Conservation (phyloP, 164 flowering plant species). For the Berberis vulgaris region DNA sequence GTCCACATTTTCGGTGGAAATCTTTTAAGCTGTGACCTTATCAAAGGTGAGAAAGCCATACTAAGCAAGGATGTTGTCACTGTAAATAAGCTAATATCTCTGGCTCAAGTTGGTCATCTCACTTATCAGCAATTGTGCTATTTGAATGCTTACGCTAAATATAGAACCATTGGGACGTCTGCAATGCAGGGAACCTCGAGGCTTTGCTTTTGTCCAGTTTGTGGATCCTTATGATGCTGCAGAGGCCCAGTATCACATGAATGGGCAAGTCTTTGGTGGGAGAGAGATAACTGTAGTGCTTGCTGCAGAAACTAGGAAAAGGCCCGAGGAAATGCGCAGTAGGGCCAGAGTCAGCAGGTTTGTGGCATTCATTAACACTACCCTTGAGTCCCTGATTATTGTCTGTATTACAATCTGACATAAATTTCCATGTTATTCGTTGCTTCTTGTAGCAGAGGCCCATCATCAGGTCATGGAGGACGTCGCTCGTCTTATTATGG, state of each 20-base stretch:
- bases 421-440: neutral
- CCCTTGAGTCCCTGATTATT: neutral
- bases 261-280: conserved; percentile 65
- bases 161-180: neutral
- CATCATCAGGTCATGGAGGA: conserved; percentile 41
- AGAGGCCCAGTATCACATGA: conserved; percentile 83
- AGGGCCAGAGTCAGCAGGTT: conserved; percentile 41
- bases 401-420: neutral
- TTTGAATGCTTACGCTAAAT: neutral
- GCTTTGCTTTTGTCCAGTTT: conserved; percentile 95
- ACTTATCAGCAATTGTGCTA: neutral
- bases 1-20: conserved; percentile 15
- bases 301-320: conserved; percentile 79
- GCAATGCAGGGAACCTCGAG: conserved; percentile 67
- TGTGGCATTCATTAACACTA: neutral
- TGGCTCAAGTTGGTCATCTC: conserved; percentile 2
- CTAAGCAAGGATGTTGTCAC: conserved; percentile 6
- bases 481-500: conserved; percentile 59
- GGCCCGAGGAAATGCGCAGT: conserved; percentile 85
- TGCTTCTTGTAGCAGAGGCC: conserved; percentile 24
- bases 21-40: conserved; percentile 10
- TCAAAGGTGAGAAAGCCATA: conserved; percentile 19
- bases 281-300: conserved; percentile 72
- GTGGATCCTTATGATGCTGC: conserved; percentile 66
- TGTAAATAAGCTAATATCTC: conserved; percentile 1